Evolutionary conservation across 106 monocot genomes (phyloP), one percentile per base, ranked within the genome.

Genomic region (Posidonia australis): DNA sequence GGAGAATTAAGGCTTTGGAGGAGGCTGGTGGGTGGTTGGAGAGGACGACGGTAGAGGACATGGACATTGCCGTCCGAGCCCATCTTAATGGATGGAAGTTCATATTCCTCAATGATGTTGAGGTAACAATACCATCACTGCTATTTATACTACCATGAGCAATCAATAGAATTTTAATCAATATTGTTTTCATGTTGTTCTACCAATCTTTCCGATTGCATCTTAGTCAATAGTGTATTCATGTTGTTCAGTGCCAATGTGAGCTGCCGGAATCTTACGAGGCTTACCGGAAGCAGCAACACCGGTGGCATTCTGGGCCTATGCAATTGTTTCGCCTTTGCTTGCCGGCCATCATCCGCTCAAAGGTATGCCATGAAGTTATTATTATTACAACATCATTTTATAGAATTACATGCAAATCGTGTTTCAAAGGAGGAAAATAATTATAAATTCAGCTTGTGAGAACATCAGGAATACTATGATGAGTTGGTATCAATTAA

Each of bases 11-110:
- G 66, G 94, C 94, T 0, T 62, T 96, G 78, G 84, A 90, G 77
- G 94, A 90, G 23, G 66, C 86, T 0, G 94, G 94, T 1, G 94
- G 94, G 0, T 96, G 94, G 94, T 54, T 96, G 74, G 94, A 96
- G 76, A 69, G 94, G 36, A 96, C 90, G 9, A 90, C 90, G 4
- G 90, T 90, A 20, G 90, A 90, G 56, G 85, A 86, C 72, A 90
- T 86, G 90, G 90, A 90, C 69, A 90, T 90, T 63, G 90, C 86
- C 0, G 90, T 90, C 54, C 75, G 91, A 17, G 91, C 86, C 9
- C 90, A 90, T 63, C 84, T 96, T 27, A 80, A 80, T 5, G 94
- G 94, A 0, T 96, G 94, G 94, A 96, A 96, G 24, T 96, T 96
- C 57, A 64, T 90, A 59, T 96, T 74, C 74, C 80, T 96, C 67